These are phyloP conservation scores for Nicotiana obtusifolia DNA, from an alignment of 257 asterid genomes.

Conservation along the genomic window DNA sequence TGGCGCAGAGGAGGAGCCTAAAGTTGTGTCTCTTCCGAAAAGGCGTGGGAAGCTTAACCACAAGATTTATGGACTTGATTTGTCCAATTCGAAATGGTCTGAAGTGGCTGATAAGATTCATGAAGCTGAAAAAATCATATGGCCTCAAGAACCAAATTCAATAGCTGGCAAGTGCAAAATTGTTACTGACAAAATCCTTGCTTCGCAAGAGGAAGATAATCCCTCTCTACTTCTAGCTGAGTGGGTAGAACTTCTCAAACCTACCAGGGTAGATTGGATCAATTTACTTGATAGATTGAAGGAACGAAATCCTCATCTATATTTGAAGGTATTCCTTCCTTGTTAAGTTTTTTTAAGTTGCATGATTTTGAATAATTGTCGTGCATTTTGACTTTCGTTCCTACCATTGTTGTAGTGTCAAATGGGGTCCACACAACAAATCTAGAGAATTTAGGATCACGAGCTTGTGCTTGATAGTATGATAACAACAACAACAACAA, in stretches of 20 bases:
- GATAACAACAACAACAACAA: too few relatives aligned
- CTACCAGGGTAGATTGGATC: constrained; percentile 81
- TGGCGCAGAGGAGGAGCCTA: constrained; percentile 15
- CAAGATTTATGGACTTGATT: constrained; percentile 87
- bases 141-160: constrained; percentile 70
- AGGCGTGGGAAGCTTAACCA: constrained; percentile 84
- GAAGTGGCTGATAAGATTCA: constrained; percentile 82
- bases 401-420: background rate
- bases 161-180: constrained; percentile 65
- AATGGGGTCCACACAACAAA: background rate
- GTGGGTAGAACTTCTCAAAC: constrained; percentile 71
- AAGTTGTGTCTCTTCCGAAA: constrained; percentile 57
- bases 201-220: constrained; percentile 48
- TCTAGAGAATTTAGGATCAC: background rate
- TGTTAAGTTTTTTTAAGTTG: background rate
- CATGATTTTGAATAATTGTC: background rate
- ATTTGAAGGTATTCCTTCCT: constrained; percentile 51
- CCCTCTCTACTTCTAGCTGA: constrained; percentile 56
- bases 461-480: too few relatives aligned
- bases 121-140: constrained; percentile 49
- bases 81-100: constrained; percentile 72
- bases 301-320: constrained; percentile 30
- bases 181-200: constrained; percentile 59
- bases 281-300: constrained; percentile 59
- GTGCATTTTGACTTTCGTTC: background rate